Base-by-base conservation (phyloP, 192 early-diverging fungal species). In the Chytriomyces sp. region DNA sequence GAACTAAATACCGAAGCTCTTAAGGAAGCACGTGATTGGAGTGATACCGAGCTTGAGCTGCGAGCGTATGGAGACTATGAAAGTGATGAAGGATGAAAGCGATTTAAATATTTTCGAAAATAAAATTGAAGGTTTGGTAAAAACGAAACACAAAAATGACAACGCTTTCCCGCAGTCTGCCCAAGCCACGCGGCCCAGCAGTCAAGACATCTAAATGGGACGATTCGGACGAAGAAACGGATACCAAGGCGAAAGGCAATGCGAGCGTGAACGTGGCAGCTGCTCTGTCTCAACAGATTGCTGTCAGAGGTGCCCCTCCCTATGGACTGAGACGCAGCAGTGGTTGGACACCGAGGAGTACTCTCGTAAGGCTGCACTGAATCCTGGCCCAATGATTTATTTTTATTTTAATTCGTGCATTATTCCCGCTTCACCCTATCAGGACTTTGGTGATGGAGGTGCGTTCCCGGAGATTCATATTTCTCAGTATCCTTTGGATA, bases 381-480 rank as follows among this genome's bases (percentile, higher is more conserved):
- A 67, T 68, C 16, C 23, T 23, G n/a, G 11, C 48, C 26, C 7
- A 20, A 11, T 45, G 48, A 8, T 18, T 64, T 24, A 61, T 20
- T 8, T 50, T n/a, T 18, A 43, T 48, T 48, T 9, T 74, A 24
- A 24, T 2, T 76, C 59, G 50, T 13, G 23, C 61, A 35, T 35
- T 11, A 44, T 50, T 20, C 20, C 5, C 28, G 23, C 16, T 61
- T 79, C 28, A 16, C 20, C 1, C 16, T 64, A 13, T 16, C 50
- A 89, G 84, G 96, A 99, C 79, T 99, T 93, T 90, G 96, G 94
- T 69, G 94, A 96, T 84, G 98, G 98, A 46, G 98, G 98, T 45
- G 95, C 98, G 0, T 99, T 92, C 77, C 98, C 98, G 28, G 98
- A 99, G 83, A 92, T 97, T 69, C 91, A 91, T 77, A 82, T 93